phyloP scores from a whole-genome alignment of 2,329 filamentous ascomycete species.

The Phyllosticta citribraziliensis region DNA sequence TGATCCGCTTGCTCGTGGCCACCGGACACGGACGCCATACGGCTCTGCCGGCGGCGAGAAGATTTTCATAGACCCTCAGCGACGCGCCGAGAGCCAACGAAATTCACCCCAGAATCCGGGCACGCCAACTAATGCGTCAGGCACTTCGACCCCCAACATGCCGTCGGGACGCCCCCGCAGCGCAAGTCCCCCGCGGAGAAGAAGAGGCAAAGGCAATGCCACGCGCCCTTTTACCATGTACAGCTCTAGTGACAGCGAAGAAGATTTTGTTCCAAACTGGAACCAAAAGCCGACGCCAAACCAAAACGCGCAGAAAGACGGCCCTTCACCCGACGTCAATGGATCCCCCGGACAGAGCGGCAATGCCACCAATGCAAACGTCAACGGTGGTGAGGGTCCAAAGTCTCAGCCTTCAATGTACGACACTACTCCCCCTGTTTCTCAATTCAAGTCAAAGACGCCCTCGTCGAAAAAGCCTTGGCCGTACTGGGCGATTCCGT shows the following conservation, averaged over 20 bases:
- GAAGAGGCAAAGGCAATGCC: constrained; percentile 6
- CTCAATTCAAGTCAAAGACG: not conserved
- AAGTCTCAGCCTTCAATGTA: constrained; percentile 10
- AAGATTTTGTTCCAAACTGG: not conserved
- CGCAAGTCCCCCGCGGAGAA: constrained; percentile 6
- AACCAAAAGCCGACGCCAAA: not conserved
- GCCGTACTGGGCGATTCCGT: constrained; percentile 13
- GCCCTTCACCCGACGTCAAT: not conserved
- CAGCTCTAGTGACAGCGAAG: constrained; percentile 8
- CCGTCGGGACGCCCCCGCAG: constrained; percentile 6
- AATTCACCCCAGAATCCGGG: constrained; percentile 32
- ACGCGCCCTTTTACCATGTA: constrained; percentile 10
- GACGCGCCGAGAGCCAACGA: constrained; percentile 44
- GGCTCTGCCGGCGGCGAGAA: constrained; percentile 44
- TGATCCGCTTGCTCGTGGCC: constrained; percentile 32
- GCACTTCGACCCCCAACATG: not conserved
- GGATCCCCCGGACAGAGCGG: not conserved
- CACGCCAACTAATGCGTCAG: not conserved
- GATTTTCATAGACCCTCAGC: constrained; percentile 45
- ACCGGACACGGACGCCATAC: constrained; percentile 45
- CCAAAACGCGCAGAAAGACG: not conserved
- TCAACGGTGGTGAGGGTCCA: constrained; percentile 2
- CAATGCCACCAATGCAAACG: not conserved
- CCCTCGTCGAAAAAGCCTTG: not conserved
- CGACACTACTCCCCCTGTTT: not conserved